A percentile compares a stretch with the other conserved stretches of the same genome.
Evolutionary conservation across 2,329 filamentous ascomycete genomes (phyloP).

Genomic region (Botryosphaeria dothidea): DNA sequence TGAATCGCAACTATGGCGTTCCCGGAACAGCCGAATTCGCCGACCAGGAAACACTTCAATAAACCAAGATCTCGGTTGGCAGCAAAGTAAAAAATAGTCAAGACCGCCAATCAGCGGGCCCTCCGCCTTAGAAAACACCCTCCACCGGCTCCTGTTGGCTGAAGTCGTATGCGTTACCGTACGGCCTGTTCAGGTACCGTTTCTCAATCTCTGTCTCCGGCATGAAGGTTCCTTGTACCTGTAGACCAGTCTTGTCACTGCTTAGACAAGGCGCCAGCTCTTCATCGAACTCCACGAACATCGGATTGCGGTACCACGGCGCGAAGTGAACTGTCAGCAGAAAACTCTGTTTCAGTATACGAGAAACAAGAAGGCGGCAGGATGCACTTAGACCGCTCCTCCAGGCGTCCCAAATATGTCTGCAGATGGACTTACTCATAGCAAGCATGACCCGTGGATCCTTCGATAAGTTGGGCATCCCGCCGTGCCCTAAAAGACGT

Average conservation of each 20-base stretch:
- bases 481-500: constrained; percentile 53
- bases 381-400: background rate
- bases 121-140: constrained; percentile 24
- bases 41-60: background rate
- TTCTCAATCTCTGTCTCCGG: constrained; percentile 43
- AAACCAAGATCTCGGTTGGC: background rate
- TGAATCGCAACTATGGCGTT: no score
- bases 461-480: constrained; percentile 59
- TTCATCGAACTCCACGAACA: constrained; percentile 57
- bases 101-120: background rate
- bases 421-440: constrained; percentile 19
- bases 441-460: constrained; percentile 32
- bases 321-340: constrained; percentile 53
- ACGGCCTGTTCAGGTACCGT: constrained; percentile 57
- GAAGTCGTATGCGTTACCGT: constrained; percentile 65
- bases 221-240: constrained; percentile 55
- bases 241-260: constrained; percentile 40
- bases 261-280: constrained; percentile 51
- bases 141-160: constrained; percentile 44
- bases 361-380: background rate
- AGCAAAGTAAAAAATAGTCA: background rate
- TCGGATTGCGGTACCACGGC: constrained; percentile 59
- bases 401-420: background rate
- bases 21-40: background rate
- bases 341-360: background rate